Evolutionary conservation across 2,329 filamentous ascomycete species (phyloP), one percentile per base, ranked within the genome.

Genomic region (Cladosporium sp.): DNA sequence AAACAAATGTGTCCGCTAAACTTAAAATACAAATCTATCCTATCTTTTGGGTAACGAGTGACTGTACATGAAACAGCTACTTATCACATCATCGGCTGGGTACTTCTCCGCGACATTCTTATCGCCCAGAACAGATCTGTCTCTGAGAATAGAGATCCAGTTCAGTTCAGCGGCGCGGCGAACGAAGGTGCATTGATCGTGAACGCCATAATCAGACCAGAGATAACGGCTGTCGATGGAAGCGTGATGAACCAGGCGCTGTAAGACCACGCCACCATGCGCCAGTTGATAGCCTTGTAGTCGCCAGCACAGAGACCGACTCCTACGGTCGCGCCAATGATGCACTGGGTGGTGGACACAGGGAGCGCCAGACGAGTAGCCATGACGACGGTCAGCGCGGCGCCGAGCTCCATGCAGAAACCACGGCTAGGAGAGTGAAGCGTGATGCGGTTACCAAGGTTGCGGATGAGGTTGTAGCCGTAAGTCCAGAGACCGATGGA

Each of bases 321-420:
- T 66, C 85, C 85, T 51, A 87, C 86, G 21, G 85, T 86, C 54
- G 85, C 82, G 4, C 52, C 85, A 55, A 82, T 85, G 71, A 87
- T 87, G 73, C 86, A 88, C 75, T 88, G 86, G 0, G 87, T 87
- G 2, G 86, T 88, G 2, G 85, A 87, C 28, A 88, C 81, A 5
- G 87, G 86, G 1, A 88, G 82, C 65, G 83, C 80, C 6, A 89
- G 80, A 67, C 85, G 84, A 1, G 87, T 88, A 32, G 86, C 86
- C 70, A 89, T 76, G 63, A 89, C 84, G 67, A 90, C 82, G 18
- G 87, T 87, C 67, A 86, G 80, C 26, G 85, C 85, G 34, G 83
- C 82, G 36, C 84, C 86, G 18, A 87, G 78, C 75, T 87, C 85
- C 82, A 85, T 85, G 44, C 80, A 83, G 78, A 84, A 85, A 59